These are phyloP conservation scores for Geotrichum restrictum DNA, from an alignment of 1,139 yeast genomes.

Conservation along the genomic window DNA sequence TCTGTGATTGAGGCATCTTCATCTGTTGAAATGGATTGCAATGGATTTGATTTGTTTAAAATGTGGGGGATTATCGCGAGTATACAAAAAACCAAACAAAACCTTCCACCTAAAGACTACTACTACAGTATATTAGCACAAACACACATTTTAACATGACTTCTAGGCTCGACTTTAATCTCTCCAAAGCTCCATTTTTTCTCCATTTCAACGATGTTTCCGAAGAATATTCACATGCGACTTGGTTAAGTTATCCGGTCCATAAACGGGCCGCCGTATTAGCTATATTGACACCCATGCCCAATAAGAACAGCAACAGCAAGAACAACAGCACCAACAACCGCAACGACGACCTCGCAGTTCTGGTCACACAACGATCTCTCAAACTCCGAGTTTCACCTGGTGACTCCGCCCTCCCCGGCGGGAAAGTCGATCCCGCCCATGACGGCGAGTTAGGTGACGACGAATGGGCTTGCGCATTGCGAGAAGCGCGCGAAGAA, in stretches of 20 bases:
- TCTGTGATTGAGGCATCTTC: too few species aligned
- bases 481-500: slow-evolving; percentile 80
- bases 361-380: slow-evolving; percentile 69
- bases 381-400: slow-evolving; percentile 64
- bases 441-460: slow-evolving; percentile 42
- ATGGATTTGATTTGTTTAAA: too few species aligned
- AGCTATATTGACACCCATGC: slow-evolving; percentile 36
- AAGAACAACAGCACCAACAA: slow-evolving; percentile 56
- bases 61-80: too few species aligned
- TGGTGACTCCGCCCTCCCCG: slow-evolving; percentile 87
- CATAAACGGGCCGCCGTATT: slow-evolving; percentile 67
- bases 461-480: slow-evolving; percentile 64
- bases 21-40: too few species aligned
- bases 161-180: neutral
- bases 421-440: slow-evolving; percentile 70
- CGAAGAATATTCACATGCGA: slow-evolving; percentile 1
- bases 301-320: slow-evolving; percentile 44
- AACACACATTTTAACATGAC: neutral
- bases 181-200: neutral
- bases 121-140: neutral
- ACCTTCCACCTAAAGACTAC: too few species aligned
- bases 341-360: slow-evolving; percentile 63
- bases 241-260: slow-evolving; percentile 54
- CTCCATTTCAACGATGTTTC: neutral
- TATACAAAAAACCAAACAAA: too few species aligned